These are phyloP conservation scores for Russula brevipes DNA, from an alignment of 768 basidiomycete species.

Conservation along the genomic window DNA sequence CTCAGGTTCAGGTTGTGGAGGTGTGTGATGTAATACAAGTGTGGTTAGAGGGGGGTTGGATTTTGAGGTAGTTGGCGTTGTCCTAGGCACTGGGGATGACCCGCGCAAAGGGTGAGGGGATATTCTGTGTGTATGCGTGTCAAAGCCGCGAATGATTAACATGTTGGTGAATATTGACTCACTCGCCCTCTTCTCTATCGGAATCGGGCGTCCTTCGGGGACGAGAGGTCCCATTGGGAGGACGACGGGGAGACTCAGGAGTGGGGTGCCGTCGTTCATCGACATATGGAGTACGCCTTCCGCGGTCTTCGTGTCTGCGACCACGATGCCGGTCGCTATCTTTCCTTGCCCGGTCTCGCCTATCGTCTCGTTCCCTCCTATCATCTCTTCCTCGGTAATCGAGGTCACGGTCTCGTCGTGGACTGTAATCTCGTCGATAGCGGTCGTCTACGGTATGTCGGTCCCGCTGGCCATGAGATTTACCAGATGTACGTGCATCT, in stretches of 20 bases:
- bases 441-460: constrained; percentile 37
- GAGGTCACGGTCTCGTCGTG: constrained; percentile 29
- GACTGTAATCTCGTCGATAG: constrained; percentile 28
- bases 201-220: constrained; percentile 34
- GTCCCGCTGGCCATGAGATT: constrained; percentile 28
- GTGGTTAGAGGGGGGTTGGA: constrained; percentile 19
- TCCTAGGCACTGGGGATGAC: constrained; percentile 24
- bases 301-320: constrained; percentile 19
- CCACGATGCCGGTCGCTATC: constrained; percentile 33
- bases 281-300: constrained; percentile 8
- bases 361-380: constrained; percentile 31
- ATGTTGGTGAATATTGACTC: constrained; percentile 43
- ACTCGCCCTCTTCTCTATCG: constrained; percentile 92
- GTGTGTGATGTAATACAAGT: constrained; percentile 21
- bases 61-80: neutral
- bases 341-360: constrained; percentile 33
- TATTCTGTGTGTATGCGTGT: constrained; percentile 43
- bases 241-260: constrained; percentile 17
- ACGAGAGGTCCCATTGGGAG: constrained; percentile 23
- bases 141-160: constrained; percentile 16
- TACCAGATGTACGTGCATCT: constrained; percentile 49
- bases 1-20: constrained; percentile 43
- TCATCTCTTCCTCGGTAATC: constrained; percentile 34
- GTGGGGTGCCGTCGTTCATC: constrained; percentile 22
- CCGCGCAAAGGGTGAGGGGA: constrained; percentile 45